Percentiles rank a stretch among this genome's conserved stretches.
Evolutionary conservation across 2,329 filamentous ascomycete genomes (phyloP).

Genomic region (Trichoderma sp.): DNA sequence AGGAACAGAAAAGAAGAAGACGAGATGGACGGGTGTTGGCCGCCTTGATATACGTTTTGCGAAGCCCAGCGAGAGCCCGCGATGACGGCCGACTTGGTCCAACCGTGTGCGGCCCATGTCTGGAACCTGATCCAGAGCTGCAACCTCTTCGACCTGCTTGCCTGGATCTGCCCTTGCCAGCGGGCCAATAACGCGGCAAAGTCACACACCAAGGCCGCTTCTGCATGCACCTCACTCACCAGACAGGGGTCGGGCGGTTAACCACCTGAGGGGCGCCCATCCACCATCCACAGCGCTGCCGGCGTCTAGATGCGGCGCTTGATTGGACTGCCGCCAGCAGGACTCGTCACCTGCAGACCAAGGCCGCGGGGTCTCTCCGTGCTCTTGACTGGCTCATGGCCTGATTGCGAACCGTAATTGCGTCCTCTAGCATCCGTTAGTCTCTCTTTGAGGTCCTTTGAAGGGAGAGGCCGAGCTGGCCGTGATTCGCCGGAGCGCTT

Average conservation of each 20-base stretch:
- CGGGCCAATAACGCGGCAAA: constrained; percentile 27
- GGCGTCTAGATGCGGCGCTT: constrained; percentile 34
- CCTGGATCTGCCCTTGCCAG: constrained; percentile 4
- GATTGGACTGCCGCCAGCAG: constrained; percentile 31
- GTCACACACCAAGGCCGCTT: constrained; percentile 7
- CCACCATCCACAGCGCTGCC: constrained; percentile 28
- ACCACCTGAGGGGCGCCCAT: constrained; percentile 24
- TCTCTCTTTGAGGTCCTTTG: background rate
- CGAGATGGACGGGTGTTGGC: constrained; percentile 38
- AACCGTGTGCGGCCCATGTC: background rate
- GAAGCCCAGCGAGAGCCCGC: constrained; percentile 21
- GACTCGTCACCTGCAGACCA: constrained; percentile 27
- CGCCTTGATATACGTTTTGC: constrained; percentile 28
- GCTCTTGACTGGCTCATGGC: constrained; percentile 20
- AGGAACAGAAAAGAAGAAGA: constrained; percentile 55
- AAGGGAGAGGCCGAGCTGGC: background rate
- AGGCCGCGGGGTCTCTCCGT: constrained; percentile 14
- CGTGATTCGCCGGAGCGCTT: constrained; percentile 25
- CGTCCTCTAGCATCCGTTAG: background rate
- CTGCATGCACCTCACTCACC: constrained; percentile 15
- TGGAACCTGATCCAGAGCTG: constrained; percentile 9
- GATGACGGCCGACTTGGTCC: constrained; percentile 1
- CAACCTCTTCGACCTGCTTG: constrained; percentile 8
- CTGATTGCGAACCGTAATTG: constrained; percentile 19
- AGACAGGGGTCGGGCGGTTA: constrained; percentile 27